phyloP scores from a whole-genome alignment of 169 alveolate genomes.

The Cryptosporidium baileyi region DNA sequence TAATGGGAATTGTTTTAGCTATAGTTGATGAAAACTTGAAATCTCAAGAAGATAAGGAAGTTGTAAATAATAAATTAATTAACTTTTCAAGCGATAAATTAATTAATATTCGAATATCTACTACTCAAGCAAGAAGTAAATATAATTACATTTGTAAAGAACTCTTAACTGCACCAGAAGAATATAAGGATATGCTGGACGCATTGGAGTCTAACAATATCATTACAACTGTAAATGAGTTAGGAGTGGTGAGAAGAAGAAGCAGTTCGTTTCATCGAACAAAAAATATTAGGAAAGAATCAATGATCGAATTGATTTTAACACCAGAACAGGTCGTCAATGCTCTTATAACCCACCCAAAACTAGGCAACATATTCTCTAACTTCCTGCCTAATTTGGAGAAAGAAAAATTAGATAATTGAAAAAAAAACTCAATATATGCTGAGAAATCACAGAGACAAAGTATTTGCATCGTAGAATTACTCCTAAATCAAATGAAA shows the following conservation, averaged over 20 bases:
- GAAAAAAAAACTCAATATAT: no score
- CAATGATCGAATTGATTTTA: conserved; percentile 16
- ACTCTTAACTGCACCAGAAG: conserved; percentile 53
- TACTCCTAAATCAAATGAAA: no score
- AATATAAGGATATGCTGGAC: conserved; percentile 50
- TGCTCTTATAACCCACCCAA: conserved; percentile 18
- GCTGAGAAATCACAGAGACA: no score
- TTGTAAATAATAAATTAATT: no score
- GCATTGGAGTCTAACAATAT: conserved; percentile 35
- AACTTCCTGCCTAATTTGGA: neutral
- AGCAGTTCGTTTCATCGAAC: conserved; percentile 8
- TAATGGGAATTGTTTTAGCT: conserved; percentile 51
- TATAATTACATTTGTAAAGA: conserved; percentile 24
- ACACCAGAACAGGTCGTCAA: conserved; percentile 21
- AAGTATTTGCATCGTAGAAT: no score
- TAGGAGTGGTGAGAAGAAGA: neutral
- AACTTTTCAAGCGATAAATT: neutral
- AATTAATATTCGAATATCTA: neutral
- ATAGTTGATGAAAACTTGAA: conserved; percentile 5
- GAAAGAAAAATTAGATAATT: no score
- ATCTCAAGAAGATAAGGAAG: neutral
- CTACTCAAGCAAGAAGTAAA: neutral
- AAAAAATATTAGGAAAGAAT: neutral
- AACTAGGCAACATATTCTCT: conserved; percentile 20
- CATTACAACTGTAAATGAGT: neutral